A percentile compares a stretch with the other conserved stretches of the same genome.
phyloP scores from a whole-genome alignment of 1,284 basidiomycete species.

The Sporisorium exsertum region DNA sequence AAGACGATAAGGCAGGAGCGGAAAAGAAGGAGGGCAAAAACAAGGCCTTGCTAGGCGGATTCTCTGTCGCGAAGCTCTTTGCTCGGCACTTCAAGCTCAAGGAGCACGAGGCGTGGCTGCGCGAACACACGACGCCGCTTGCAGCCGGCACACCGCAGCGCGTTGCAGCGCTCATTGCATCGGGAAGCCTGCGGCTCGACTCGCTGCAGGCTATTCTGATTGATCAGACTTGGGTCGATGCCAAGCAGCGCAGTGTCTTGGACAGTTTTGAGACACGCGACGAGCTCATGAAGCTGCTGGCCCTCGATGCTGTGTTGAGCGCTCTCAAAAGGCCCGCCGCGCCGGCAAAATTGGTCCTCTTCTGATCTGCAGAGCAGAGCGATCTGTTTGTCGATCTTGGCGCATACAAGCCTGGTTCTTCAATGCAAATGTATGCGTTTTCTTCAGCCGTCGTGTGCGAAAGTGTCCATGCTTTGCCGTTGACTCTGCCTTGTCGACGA shows the following conservation, averaged over 20 bases:
- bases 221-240: constrained; percentile 63
- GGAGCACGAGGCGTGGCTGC: constrained; percentile 60
- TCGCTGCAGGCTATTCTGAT: constrained; percentile 51
- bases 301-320: constrained; percentile 27
- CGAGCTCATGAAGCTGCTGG: constrained; percentile 56
- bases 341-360: constrained; percentile 42
- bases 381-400: neutral
- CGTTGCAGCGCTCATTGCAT: constrained; percentile 49
- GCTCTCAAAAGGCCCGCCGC: constrained; percentile 25
- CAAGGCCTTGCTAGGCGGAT: constrained; percentile 28
- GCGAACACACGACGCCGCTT: constrained; percentile 50
- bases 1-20: constrained; percentile 9
- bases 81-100: constrained; percentile 66
- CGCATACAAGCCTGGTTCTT: neutral
- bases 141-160: constrained; percentile 65
- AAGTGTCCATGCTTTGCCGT: neutral
- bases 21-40: constrained; percentile 22
- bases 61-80: constrained; percentile 64
- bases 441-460: neutral
- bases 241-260: constrained; percentile 60
- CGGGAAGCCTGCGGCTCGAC: constrained; percentile 49
- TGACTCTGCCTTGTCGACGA: neutral
- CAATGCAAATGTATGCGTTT: neutral
- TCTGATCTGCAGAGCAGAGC: constrained; percentile 13
- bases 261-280: constrained; percentile 63